Percentiles rank a stretch among this genome's conserved stretches.
Evolutionary conservation across 2,329 filamentous ascomycete species (phyloP).

Genomic region (Knufia petricola): DNA sequence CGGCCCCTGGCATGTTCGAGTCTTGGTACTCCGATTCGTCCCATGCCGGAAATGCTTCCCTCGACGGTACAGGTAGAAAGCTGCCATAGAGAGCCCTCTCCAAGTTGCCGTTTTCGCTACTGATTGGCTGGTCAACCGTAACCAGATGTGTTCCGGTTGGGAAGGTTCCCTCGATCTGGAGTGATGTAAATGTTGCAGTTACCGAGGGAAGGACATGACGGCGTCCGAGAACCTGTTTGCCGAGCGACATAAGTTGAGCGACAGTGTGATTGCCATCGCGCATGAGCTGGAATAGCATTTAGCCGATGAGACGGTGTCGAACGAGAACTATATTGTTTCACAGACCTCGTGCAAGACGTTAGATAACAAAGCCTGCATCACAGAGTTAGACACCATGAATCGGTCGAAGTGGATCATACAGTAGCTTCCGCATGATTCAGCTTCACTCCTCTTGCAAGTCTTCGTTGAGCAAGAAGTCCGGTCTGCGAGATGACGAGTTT

Average conservation of each 20-base stretch:
- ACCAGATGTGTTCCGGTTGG: conserved; percentile 84
- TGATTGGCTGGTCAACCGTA: conserved; percentile 84
- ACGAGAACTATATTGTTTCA: conserved; percentile 4
- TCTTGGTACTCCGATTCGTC: conserved; percentile 55
- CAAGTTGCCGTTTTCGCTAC: conserved; percentile 74
- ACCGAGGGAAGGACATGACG: conserved; percentile 84
- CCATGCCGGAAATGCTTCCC: conserved; percentile 57
- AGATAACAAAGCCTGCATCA: conserved; percentile 49
- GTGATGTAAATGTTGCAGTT: conserved; percentile 64
- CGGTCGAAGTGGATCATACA: conserved; percentile 37
- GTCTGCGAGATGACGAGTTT: conserved; percentile 90
- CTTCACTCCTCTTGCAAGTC: conserved; percentile 76
- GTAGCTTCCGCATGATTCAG: conserved; percentile 85
- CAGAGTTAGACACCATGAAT: no score
- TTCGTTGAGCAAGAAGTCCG: conserved; percentile 74
- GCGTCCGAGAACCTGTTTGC: conserved; percentile 83
- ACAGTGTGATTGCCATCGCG: conserved; percentile 91
- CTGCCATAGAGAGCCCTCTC: conserved; percentile 78
- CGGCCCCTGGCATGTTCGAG: conserved; percentile 65
- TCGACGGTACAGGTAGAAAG: conserved; percentile 70
- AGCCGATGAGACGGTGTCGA: background rate
- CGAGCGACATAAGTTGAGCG: conserved; percentile 84
- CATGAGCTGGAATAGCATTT: conserved; percentile 63
- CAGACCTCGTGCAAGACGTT: conserved; percentile 76
- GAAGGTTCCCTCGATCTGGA: conserved; percentile 93